Conservation (phyloP, 495 filamentous ascomycete species). For the Talaromyces wortmannii region DNA sequence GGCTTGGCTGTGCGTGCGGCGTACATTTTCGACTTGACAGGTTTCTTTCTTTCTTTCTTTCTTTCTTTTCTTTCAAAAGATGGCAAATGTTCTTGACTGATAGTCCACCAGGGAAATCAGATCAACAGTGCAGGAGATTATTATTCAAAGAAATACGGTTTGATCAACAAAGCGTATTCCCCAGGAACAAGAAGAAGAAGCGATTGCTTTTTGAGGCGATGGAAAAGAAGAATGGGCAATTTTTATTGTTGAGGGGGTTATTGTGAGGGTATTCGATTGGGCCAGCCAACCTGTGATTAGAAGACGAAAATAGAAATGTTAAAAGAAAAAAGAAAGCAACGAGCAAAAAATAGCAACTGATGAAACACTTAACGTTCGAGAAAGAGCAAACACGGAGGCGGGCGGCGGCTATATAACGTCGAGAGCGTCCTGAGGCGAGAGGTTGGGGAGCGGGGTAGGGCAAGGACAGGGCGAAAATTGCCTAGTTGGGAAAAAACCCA, state of each 20-base stretch:
- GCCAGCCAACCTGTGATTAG: constrained; percentile 35
- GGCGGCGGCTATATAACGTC: constrained; percentile 35
- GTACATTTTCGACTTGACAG: constrained; percentile 24
- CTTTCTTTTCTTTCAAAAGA: not conserved
- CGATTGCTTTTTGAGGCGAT: constrained; percentile 2
- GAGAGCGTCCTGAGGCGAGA: not conserved
- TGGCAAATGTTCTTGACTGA: constrained; percentile 4
- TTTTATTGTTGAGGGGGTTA: constrained; percentile 17
- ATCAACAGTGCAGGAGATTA: constrained; percentile 2
- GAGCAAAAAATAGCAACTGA: constrained; percentile 16
- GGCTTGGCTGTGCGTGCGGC: constrained; percentile 29
- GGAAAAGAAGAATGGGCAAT: constrained; percentile 13
- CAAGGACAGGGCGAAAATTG: not conserved
- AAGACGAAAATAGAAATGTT: constrained; percentile 31
- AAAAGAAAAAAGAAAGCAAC: constrained; percentile 12
- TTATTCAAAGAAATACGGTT: constrained; percentile 12
- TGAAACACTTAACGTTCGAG: constrained; percentile 28
- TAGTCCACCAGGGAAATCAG: constrained; percentile 1
- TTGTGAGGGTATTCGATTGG: constrained; percentile 22
- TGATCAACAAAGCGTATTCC: constrained; percentile 31
- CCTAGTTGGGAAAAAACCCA: not conserved
- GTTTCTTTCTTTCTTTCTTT: not conserved
- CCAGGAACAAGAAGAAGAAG: not conserved
- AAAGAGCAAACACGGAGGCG: constrained; percentile 8
- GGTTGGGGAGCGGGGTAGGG: constrained; percentile 1